Conservation (phyloP, 2,329 filamentous ascomycete species). For the Phialemoniopsis sp. region DNA sequence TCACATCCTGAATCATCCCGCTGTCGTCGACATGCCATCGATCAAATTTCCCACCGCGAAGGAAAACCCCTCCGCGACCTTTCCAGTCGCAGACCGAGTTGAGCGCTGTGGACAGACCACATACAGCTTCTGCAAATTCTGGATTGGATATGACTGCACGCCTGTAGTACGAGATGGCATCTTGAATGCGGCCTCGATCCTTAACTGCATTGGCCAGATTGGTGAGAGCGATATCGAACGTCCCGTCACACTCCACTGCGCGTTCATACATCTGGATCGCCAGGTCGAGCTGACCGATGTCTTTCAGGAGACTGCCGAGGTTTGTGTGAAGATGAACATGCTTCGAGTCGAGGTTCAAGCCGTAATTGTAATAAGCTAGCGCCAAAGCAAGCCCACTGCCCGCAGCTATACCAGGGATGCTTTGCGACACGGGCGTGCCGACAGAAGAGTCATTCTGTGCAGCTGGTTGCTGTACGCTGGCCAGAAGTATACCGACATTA, state of each 20-base stretch:
- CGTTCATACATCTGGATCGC: conserved; percentile 98
- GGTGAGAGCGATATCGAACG: conserved; percentile 93
- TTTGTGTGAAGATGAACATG: conserved; percentile 98
- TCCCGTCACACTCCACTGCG: conserved; percentile 86
- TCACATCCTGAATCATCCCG: conserved; percentile 77
- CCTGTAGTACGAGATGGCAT: conserved; percentile 89
- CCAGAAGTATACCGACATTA: conserved; percentile 95
- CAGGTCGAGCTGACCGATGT: conserved; percentile 86
- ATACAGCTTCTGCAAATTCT: conserved; percentile 94
- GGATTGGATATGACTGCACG: conserved; percentile 89
- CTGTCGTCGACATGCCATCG: conserved; percentile 89
- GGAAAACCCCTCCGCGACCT: conserved; percentile 78
- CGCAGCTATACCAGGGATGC: conserved; percentile 73
- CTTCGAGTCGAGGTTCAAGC: conserved; percentile 76
- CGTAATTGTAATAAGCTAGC: conserved; percentile 93
- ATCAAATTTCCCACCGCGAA: conserved; percentile 71
- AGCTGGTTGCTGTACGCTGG: conserved; percentile 75
- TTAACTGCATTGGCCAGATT: conserved; percentile 98
- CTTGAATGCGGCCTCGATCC: conserved; percentile 86
- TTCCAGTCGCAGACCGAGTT: conserved; percentile 97
- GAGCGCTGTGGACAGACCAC: conserved; percentile 87
- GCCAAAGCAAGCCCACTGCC: conserved; percentile 87
- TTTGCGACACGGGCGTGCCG: conserved; percentile 22
- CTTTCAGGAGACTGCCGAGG: conserved; percentile 88
- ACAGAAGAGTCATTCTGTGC: conserved; percentile 20